Evolutionary conservation across 768 basidiomycete genomes (phyloP).

Genomic region (Mycena amicta): DNA sequence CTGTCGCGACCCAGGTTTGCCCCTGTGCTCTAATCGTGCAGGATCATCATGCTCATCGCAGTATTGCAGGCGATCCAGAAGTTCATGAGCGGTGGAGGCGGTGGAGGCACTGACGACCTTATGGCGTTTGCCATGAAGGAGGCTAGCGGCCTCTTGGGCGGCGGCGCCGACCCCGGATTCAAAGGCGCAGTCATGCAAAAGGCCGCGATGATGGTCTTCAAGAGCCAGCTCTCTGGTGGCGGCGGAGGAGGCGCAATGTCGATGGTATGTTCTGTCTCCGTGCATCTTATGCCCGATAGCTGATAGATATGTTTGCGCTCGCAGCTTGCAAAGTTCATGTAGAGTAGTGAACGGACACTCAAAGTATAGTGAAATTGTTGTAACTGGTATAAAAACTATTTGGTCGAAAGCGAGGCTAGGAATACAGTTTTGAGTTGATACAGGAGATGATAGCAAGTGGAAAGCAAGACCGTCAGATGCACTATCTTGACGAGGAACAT

Average conservation of each 20-base stretch:
- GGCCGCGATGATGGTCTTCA: slow-evolving; percentile 20
- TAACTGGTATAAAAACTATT: background rate
- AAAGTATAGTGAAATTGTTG: background rate
- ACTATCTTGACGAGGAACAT: slow-evolving; percentile 22
- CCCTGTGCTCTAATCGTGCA: background rate
- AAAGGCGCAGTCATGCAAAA: slow-evolving; percentile 17
- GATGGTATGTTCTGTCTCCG: slow-evolving; percentile 2
- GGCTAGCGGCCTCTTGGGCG: slow-evolving; percentile 12
- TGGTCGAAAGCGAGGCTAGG: background rate
- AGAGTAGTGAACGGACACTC: slow-evolving; percentile 6
- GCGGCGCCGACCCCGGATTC: background rate
- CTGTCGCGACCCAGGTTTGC: slow-evolving; percentile 9
- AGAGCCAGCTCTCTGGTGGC: slow-evolving; percentile 20
- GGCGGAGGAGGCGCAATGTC: slow-evolving; percentile 11
- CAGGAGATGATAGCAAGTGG: slow-evolving; percentile 2
- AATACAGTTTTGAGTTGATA: slow-evolving; percentile 1
- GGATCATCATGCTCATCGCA: background rate
- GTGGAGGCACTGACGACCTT: background rate
- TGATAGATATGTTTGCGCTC: no score
- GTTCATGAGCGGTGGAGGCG: slow-evolving; percentile 9
- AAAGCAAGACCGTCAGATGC: slow-evolving; percentile 17
- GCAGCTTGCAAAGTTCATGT: slow-evolving; percentile 18
- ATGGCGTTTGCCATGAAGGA: slow-evolving; percentile 10
- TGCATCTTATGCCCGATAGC: no score
- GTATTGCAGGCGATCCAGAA: slow-evolving; percentile 10